Percentiles rank a stretch among this genome's conserved stretches.
These are phyloP conservation scores for Macrophomina pseudophaseolina DNA, from an alignment of 2,329 filamentous ascomycete species.

Conservation along the genomic window DNA sequence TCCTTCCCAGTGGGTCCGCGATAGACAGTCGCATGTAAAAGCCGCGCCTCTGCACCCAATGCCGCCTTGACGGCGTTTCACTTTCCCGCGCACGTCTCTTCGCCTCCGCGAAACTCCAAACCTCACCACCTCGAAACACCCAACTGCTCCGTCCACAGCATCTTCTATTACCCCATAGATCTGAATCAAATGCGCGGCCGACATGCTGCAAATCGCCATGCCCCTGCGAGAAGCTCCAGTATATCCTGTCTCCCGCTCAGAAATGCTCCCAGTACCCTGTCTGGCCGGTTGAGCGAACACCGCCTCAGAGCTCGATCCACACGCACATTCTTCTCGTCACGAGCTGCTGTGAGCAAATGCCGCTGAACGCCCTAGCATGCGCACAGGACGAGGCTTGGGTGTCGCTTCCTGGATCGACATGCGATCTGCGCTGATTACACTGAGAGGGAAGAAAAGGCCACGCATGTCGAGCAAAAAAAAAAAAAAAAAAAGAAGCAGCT, in stretches of 20 bases:
- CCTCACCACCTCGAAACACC: conserved; percentile 1
- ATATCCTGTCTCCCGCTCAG: neutral
- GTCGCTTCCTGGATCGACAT: conserved; percentile 7
- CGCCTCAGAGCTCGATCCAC: neutral
- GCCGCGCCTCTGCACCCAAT: neutral
- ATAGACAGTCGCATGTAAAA: neutral
- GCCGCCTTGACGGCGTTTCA: neutral
- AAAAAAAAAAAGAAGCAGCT: too few species aligned
- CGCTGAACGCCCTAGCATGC: conserved; percentile 8
- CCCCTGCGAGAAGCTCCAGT: neutral
- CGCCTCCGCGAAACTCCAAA: neutral
- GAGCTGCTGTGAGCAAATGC: neutral
- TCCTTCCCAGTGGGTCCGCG: neutral
- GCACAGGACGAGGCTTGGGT: neutral
- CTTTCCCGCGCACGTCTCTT: neutral
- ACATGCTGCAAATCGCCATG: neutral
- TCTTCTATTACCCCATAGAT: neutral
- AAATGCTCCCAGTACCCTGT: neutral
- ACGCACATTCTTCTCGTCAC: neutral
- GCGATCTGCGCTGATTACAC: conserved; percentile 14
- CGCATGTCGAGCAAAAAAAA: too few species aligned
- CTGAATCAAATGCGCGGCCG: neutral
- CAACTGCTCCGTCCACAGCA: neutral
- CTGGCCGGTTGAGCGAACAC: neutral
- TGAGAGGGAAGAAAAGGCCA: neutral